Evolutionary conservation across 352 stramenopile species (phyloP).

Genomic region (Aphanomyces invadans): DNA sequence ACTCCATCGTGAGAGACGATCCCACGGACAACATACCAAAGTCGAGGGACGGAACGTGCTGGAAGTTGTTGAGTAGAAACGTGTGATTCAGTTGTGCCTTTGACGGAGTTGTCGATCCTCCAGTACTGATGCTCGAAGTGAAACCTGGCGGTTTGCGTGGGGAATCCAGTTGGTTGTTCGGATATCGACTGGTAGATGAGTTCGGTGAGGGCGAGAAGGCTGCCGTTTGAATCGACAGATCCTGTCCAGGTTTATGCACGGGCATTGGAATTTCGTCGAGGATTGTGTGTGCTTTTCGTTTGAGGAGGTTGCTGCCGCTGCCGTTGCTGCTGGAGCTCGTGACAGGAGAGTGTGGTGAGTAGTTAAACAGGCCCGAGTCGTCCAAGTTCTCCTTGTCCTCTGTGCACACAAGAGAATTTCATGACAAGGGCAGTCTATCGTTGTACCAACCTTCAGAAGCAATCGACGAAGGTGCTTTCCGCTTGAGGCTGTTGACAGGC

Average conservation of each 20-base stretch:
- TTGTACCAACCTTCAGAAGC: constrained; percentile 3
- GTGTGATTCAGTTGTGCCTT: constrained; percentile 1
- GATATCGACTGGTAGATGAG: neutral
- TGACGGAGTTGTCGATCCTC: too few species aligned
- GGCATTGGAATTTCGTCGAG: neutral
- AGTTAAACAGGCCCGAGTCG: neutral
- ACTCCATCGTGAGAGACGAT: constrained; percentile 36
- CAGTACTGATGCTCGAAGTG: too few species aligned
- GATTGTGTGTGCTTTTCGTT: constrained; percentile 3
- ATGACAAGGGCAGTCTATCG: neutral
- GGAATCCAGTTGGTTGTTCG: constrained; percentile 3
- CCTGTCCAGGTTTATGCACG: neutral
- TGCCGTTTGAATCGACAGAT: neutral
- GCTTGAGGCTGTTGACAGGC: constrained; percentile 11
- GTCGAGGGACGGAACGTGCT: constrained; percentile 32
- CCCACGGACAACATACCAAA: constrained; percentile 51
- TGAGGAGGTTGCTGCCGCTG: neutral
- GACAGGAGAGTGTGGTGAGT: neutral
- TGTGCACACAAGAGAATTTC: neutral
- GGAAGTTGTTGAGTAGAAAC: constrained; percentile 46
- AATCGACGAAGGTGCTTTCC: constrained; percentile 5
- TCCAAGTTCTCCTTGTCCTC: constrained; percentile 16
- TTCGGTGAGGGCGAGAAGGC: neutral
- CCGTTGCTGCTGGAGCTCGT: neutral
- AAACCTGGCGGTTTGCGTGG: neutral